Percentiles rank a stretch among this genome's conserved stretches.
Evolutionary conservation across 2,329 filamentous ascomycete genomes (phyloP).

Genomic region (Venturia carpophila): DNA sequence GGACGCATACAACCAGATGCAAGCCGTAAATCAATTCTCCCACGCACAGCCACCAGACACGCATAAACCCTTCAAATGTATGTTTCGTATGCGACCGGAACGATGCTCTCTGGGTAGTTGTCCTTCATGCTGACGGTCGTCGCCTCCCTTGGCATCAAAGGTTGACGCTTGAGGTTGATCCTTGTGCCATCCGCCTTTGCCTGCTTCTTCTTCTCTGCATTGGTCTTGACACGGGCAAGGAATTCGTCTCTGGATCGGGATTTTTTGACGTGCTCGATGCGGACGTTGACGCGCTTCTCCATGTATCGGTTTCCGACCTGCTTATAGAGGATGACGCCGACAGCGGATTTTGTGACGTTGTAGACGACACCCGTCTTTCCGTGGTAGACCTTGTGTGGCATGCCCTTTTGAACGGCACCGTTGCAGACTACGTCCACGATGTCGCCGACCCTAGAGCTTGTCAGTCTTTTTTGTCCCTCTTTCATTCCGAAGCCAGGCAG

Average conservation of each 20-base stretch:
- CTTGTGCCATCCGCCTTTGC: conserved; percentile 83
- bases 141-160: conserved; percentile 69
- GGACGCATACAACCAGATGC: conserved; percentile 9
- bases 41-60: conserved; percentile 2
- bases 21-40: conserved; percentile 11
- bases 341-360: conserved; percentile 95
- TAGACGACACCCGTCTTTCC: conserved; percentile 67
- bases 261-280: conserved; percentile 88
- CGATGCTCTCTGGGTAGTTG: conserved; percentile 83
- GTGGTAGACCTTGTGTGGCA: conserved; percentile 61
- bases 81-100: conserved; percentile 93
- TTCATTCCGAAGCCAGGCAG: conserved; percentile 15
- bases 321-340: conserved; percentile 99
- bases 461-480: conserved; percentile 37
- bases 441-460: conserved; percentile 69
- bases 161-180: conserved; percentile 88
- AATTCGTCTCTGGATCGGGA: conserved; percentile 97
- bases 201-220: conserved; percentile 85
- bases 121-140: conserved; percentile 72
- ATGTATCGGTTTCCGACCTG: conserved; percentile 99
- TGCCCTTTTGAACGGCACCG: conserved; percentile 96
- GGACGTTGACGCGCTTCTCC: conserved; percentile 99
- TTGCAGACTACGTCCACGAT: conserved; percentile 99
- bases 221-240: conserved; percentile 90
- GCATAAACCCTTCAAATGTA: conserved; percentile 57